Evolutionary conservation across 768 basidiomycete species (phyloP).

Genomic region (Goffeauzyma gilvescens): DNA sequence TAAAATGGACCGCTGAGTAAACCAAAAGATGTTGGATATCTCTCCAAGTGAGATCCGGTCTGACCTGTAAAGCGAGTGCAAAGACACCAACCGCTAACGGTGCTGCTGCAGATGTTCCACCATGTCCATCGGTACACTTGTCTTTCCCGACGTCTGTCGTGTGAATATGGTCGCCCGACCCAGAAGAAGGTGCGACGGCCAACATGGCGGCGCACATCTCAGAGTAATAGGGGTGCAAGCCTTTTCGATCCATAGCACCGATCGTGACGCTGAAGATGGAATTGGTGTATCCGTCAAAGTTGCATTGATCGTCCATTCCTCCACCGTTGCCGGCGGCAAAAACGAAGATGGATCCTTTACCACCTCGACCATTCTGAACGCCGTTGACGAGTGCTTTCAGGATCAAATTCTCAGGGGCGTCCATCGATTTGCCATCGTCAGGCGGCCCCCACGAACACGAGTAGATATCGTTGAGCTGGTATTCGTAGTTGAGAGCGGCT

Average conservation of each 20-base stretch:
- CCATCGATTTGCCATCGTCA: conserved; percentile 86
- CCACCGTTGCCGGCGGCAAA: conserved; percentile 97
- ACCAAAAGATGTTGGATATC: conserved; percentile 84
- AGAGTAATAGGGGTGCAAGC: conserved; percentile 87
- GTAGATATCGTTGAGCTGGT: conserved; percentile 75
- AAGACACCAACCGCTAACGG: conserved; percentile 90
- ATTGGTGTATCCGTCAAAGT: conserved; percentile 98
- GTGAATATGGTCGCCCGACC: conserved; percentile 76
- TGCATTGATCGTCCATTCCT: conserved; percentile 79
- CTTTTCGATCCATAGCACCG: conserved; percentile 81
- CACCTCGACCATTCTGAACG: conserved; percentile 66
- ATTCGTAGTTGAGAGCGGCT: conserved; percentile 80
- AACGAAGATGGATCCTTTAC: conserved; percentile 84
- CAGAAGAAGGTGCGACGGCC: conserved; percentile 88
- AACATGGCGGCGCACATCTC: conserved; percentile 96
- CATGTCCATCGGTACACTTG: conserved; percentile 61
- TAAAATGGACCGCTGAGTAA: conserved; percentile 54
- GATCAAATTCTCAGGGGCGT: conserved; percentile 76
- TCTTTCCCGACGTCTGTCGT: conserved; percentile 84
- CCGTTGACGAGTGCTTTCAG: conserved; percentile 87
- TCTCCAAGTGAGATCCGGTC: conserved; percentile 90
- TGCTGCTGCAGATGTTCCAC: conserved; percentile 93
- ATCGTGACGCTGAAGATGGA: conserved; percentile 92
- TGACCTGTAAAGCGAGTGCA: conserved; percentile 66
- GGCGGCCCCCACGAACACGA: conserved; percentile 98